Evolutionary conservation across 495 filamentous ascomycete species (phyloP).

Genomic region (Penicillium antarcticum): DNA sequence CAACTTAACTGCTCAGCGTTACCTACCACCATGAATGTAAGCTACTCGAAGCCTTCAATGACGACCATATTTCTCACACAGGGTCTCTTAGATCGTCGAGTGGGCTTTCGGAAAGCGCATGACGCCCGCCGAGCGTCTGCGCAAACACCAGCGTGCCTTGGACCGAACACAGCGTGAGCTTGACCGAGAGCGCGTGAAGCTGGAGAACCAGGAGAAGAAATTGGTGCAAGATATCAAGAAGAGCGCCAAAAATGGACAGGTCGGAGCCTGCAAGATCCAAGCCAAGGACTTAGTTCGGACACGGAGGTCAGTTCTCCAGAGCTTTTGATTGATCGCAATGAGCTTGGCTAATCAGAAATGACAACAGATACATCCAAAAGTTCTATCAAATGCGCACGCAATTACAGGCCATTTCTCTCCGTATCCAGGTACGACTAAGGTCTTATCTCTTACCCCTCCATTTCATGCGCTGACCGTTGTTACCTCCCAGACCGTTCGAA

Average conservation of each 20-base stretch:
- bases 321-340: background rate
- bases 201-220: constrained; percentile 98
- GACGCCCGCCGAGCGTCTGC: constrained; percentile 91
- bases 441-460: background rate
- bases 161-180: constrained; percentile 97
- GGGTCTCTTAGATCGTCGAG: constrained; percentile 71
- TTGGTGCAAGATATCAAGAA: constrained; percentile 93
- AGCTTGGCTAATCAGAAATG: background rate
- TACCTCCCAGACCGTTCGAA: constrained; percentile 75
- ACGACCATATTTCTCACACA: constrained; percentile 1
- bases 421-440: constrained; percentile 71
- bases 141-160: constrained; percentile 94
- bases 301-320: constrained; percentile 55
- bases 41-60: constrained; percentile 3
- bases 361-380: constrained; percentile 83
- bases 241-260: constrained; percentile 94
- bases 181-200: constrained; percentile 87
- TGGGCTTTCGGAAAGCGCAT: constrained; percentile 99
- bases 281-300: constrained; percentile 95
- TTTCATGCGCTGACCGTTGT: constrained; percentile 5
- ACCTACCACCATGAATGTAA: constrained; percentile 58
- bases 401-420: constrained; percentile 88
- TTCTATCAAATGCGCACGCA: constrained; percentile 98
- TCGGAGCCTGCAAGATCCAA: constrained; percentile 94
- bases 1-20: background rate